These are phyloP conservation scores for Lagenaria siceraria DNA, from an alignment of 306 rosid species.

Conservation along the genomic window DNA sequence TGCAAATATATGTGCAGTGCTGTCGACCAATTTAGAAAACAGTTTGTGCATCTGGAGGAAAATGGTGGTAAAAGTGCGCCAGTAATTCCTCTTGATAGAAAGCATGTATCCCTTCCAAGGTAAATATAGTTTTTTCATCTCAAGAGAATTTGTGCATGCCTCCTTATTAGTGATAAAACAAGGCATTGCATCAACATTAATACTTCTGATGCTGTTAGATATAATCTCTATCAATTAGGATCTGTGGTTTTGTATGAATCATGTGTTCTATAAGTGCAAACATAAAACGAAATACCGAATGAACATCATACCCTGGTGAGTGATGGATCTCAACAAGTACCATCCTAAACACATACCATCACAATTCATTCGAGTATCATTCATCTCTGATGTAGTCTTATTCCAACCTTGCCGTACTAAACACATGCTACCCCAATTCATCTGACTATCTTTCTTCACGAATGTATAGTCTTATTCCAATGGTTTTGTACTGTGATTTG, in stretches of 20 bases:
- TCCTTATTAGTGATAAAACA: background rate
- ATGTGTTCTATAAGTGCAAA: background rate
- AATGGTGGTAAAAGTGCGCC: conserved; percentile 57
- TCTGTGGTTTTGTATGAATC: background rate
- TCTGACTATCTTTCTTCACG: background rate
- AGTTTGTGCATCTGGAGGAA: conserved; percentile 75
- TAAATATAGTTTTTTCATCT: conserved; percentile 20
- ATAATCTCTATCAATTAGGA: background rate
- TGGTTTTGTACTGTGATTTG: background rate
- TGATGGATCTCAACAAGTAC: background rate
- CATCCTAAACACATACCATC: background rate
- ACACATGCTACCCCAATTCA: background rate
- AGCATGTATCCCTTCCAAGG: conserved; percentile 87
- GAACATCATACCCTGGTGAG: background rate
- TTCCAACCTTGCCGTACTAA: background rate
- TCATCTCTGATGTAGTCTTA: background rate
- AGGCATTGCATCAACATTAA: background rate
- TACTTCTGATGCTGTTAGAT: background rate
- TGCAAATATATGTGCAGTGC: conserved; percentile 30
- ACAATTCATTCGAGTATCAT: background rate
- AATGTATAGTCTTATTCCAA: background rate
- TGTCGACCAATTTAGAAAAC: conserved; percentile 76
- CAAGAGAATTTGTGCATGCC: background rate
- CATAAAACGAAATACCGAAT: background rate
- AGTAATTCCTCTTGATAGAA: conserved; percentile 65